Evolutionary conservation across 345 rosid species (phyloP).

Genomic region (Populus pruinosa): DNA sequence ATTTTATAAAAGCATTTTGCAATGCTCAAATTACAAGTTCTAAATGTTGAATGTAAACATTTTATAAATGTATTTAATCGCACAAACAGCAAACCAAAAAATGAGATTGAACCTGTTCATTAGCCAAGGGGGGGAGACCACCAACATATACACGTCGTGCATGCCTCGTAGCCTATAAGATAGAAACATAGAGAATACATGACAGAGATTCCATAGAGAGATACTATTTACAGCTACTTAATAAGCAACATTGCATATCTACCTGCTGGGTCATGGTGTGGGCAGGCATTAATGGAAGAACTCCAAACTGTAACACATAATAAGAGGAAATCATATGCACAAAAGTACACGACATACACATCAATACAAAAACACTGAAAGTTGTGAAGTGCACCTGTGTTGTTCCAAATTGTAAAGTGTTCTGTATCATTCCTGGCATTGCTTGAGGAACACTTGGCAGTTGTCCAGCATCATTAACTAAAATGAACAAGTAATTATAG

Average conservation of each 20-base stretch:
- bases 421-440: constrained; percentile 30
- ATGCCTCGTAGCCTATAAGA: constrained; percentile 19
- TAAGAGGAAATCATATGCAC: neutral
- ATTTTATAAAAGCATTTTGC: no score
- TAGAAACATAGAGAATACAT: neutral
- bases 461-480: constrained; percentile 25
- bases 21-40: neutral
- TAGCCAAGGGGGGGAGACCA: constrained; percentile 17
- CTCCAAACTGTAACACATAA: constrained; percentile 26
- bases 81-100: neutral
- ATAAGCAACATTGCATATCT: neutral
- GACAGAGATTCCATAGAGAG: neutral
- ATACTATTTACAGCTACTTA: neutral
- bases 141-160: constrained; percentile 25
- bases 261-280: constrained; percentile 59
- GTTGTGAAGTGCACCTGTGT: constrained; percentile 27
- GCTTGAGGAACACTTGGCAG: constrained; percentile 20
- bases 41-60: neutral
- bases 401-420: constrained; percentile 32
- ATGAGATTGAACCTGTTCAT: constrained; percentile 14
- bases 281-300: constrained; percentile 39
- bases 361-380: neutral
- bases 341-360: neutral
- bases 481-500: constrained; percentile 2
- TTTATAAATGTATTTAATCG: neutral